These are phyloP conservation scores for Neonectria neomacrospora DNA, from an alignment of 2,329 filamentous ascomycete species.

Conservation along the genomic window DNA sequence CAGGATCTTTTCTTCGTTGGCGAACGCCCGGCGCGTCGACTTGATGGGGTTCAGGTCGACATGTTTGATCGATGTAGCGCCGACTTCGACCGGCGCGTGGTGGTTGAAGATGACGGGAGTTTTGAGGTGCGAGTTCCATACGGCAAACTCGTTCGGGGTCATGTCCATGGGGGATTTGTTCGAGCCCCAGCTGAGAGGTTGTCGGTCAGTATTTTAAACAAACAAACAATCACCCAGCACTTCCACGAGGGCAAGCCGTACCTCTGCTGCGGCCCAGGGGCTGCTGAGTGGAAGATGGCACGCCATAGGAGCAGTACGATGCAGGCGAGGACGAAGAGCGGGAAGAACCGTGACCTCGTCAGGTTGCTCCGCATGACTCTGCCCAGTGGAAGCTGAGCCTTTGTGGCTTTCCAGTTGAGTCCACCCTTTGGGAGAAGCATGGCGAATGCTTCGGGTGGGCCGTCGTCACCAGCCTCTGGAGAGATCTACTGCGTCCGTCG, in stretches of 20 bases:
- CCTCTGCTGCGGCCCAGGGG: constrained; percentile 94
- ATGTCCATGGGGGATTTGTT: constrained; percentile 96
- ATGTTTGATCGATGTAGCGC: constrained; percentile 80
- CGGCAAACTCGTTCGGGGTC: constrained; percentile 87
- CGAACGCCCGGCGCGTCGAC: constrained; percentile 80
- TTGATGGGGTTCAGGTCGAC: constrained; percentile 87
- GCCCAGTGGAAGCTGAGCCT: constrained; percentile 79
- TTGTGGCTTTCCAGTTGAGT: constrained; percentile 91
- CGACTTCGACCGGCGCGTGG: constrained; percentile 87
- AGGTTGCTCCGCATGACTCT: constrained; percentile 77
- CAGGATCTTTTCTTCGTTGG: constrained; percentile 87
- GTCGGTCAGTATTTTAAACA: constrained; percentile 33
- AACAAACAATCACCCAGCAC: constrained; percentile 40
- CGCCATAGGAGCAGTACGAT: constrained; percentile 88
- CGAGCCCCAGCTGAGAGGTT: constrained; percentile 82
- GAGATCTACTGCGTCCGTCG: constrained; percentile 24
- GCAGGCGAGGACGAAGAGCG: constrained; percentile 76
- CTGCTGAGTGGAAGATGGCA: constrained; percentile 81
- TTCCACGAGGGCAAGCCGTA: constrained; percentile 52
- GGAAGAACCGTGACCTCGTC: constrained; percentile 80
- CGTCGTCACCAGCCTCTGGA: constrained; percentile 34
- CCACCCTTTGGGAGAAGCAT: constrained; percentile 95
- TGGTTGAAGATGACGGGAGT: constrained; percentile 98
- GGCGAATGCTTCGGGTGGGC: constrained; percentile 48
- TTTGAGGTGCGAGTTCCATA: constrained; percentile 88